Evolutionary conservation across 2,329 filamentous ascomycete species (phyloP).

Genomic region (Alternaria gansuensis): DNA sequence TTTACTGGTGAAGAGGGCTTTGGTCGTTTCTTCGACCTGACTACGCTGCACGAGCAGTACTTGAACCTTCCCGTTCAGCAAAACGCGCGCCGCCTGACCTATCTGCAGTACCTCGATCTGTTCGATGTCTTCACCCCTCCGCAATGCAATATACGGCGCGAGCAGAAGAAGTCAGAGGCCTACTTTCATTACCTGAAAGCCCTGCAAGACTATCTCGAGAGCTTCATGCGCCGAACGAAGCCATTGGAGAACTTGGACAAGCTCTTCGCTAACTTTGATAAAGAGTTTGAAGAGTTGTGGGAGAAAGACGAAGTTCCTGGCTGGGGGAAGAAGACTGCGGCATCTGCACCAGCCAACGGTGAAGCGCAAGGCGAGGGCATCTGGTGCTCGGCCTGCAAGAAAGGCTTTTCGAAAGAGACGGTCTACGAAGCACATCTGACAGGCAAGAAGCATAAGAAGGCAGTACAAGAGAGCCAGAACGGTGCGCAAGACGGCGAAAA

Average conservation of each 20-base stretch:
- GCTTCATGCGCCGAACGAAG: slow-evolving; percentile 82
- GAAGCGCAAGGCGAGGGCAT: slow-evolving; percentile 70
- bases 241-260: slow-evolving; percentile 87
- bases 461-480: slow-evolving; percentile 66
- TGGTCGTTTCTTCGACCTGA: slow-evolving; percentile 91
- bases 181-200: slow-evolving; percentile 91
- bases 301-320: slow-evolving; percentile 78
- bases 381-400: slow-evolving; percentile 92
- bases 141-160: slow-evolving; percentile 75
- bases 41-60: slow-evolving; percentile 82
- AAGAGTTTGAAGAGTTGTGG: slow-evolving; percentile 87
- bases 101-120: slow-evolving; percentile 89
- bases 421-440: slow-evolving; percentile 89
- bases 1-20: slow-evolving; percentile 97
- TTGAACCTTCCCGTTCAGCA: slow-evolving; percentile 89
- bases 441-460: slow-evolving; percentile 92
- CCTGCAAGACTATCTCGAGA: slow-evolving; percentile 83
- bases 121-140: slow-evolving; percentile 88
- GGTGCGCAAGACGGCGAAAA: slow-evolving; percentile 28
- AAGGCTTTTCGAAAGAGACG: slow-evolving; percentile 94
- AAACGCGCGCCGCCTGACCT: slow-evolving; percentile 70
- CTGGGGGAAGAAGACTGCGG: slow-evolving; percentile 69
- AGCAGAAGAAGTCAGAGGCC: slow-evolving; percentile 87
- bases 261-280: slow-evolving; percentile 77
- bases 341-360: slow-evolving; percentile 56